Percentiles rank a stretch among this genome's conserved stretches.
phyloP scores from a whole-genome alignment of 2,329 filamentous ascomycete genomes.

The Myriosclerotinia scirpicola region DNA sequence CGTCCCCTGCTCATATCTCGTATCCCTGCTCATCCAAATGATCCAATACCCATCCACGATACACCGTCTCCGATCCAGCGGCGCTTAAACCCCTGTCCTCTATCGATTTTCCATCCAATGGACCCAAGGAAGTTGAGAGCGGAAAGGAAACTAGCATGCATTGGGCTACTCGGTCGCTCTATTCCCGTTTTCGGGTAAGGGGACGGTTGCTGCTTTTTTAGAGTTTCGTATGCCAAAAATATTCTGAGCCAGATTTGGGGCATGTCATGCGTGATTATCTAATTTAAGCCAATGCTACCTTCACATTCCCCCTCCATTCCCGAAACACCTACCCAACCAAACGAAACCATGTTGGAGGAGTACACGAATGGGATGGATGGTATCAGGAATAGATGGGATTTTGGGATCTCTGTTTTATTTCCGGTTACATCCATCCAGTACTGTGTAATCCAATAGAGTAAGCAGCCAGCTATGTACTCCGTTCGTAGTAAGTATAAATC shows the following conservation, averaged over 20 bases:
- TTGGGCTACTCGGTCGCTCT: not conserved
- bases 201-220: not conserved
- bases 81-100: slow-evolving; percentile 19
- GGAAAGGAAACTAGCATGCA: not conserved
- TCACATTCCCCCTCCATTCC: not conserved
- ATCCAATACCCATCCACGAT: not conserved
- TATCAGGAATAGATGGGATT: no score
- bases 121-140: not conserved
- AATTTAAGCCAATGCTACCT: slow-evolving; percentile 10
- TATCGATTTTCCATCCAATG: not conserved
- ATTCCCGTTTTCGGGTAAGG: slow-evolving; percentile 9
- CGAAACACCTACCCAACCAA: not conserved
- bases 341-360: no score
- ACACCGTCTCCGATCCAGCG: slow-evolving; percentile 8
- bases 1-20: not conserved
- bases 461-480: no score
- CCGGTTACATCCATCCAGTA: no score
- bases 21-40: not conserved
- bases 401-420: no score
- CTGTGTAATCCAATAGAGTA: no score
- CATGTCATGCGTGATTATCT: slow-evolving; percentile 14
- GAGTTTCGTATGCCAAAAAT: not conserved
- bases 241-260: not conserved
- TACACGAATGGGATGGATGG: no score
- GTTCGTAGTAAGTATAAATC: no score